A percentile compares a stretch with the other conserved stretches of the same genome.
phyloP scores from a whole-genome alignment of 2,329 filamentous ascomycete genomes.

The Emergomyces orientalis region DNA sequence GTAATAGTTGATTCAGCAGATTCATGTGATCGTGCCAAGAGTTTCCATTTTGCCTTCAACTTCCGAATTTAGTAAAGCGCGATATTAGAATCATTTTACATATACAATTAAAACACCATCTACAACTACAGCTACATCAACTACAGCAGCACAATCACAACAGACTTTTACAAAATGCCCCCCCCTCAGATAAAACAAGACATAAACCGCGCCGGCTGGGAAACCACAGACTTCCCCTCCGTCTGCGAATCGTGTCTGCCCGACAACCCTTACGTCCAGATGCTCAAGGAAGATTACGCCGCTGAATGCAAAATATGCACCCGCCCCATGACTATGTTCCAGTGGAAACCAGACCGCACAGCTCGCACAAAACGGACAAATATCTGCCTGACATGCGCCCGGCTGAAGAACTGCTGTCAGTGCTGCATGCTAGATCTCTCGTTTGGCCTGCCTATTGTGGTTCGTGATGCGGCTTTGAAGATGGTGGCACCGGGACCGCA shows the following conservation, averaged over 20 bases:
- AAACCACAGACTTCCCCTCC: conserved; percentile 53
- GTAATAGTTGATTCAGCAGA: not conserved
- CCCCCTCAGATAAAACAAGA: conserved; percentile 97
- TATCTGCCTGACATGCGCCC: conserved; percentile 92
- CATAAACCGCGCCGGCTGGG: conserved; percentile 90
- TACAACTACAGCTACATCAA: not conserved
- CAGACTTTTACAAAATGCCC: conserved; percentile 17
- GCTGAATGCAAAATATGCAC: conserved; percentile 84
- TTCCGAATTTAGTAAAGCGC: not conserved
- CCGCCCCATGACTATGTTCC: conserved; percentile 88
- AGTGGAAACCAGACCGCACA: conserved; percentile 87
- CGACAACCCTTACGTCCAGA: conserved; percentile 95
- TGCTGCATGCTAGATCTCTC: conserved; percentile 97
- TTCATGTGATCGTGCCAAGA: conserved; percentile 1
- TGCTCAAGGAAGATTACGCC: conserved; percentile 95
- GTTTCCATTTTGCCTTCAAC: not conserved
- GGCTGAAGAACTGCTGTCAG: conserved; percentile 97
- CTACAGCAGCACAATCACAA: not conserved
- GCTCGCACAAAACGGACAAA: conserved; percentile 87
- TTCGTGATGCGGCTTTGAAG: conserved; percentile 91
- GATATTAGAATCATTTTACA: not conserved
- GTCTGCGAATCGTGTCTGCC: conserved; percentile 79
- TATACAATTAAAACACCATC: not conserved
- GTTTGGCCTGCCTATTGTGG: conserved; percentile 88
- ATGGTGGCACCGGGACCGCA: conserved; percentile 92